Conservation (phyloP, 495 filamentous ascomycete genomes). For the Neurospora sp. region DNA sequence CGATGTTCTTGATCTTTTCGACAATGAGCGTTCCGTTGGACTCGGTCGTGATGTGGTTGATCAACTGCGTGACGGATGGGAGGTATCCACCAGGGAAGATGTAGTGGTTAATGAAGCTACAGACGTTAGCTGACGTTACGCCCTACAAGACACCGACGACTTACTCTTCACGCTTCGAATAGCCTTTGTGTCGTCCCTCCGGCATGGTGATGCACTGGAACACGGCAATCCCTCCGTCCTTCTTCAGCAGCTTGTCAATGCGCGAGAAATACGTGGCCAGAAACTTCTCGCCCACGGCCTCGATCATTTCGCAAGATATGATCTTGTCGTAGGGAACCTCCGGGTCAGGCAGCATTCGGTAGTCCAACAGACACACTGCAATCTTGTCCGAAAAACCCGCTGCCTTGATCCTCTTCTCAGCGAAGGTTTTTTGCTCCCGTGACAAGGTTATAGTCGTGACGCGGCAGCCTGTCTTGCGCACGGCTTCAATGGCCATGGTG, state of each 20-base stretch:
- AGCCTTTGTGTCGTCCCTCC: constrained; percentile 40
- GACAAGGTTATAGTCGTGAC: constrained; percentile 54
- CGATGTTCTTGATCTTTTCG: constrained; percentile 55
- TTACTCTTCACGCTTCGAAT: constrained; percentile 36
- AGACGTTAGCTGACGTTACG: not conserved
- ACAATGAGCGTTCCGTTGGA: constrained; percentile 49
- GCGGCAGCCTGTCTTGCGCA: constrained; percentile 46
- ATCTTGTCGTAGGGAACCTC: constrained; percentile 54
- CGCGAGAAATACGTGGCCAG: constrained; percentile 50
- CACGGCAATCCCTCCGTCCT: constrained; percentile 51
- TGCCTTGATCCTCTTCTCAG: constrained; percentile 44
- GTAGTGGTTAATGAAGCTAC: constrained; percentile 57
- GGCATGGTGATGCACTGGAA: constrained; percentile 74
- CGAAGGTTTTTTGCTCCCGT: constrained; percentile 49
- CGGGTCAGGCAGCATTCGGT: constrained; percentile 43
- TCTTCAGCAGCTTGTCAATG: constrained; percentile 50
- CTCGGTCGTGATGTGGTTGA: constrained; percentile 47
- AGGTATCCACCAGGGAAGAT: constrained; percentile 69
- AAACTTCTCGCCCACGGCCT: constrained; percentile 58
- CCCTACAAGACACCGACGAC: constrained; percentile 1
- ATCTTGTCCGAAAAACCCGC: constrained; percentile 44
- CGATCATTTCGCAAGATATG: constrained; percentile 65
- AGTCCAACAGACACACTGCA: constrained; percentile 50
- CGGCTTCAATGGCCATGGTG: constrained; percentile 53
- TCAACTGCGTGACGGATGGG: constrained; percentile 52